Base-by-base conservation (phyloP, 2,329 filamentous ascomycete genomes). In the Ampelomyces quisqualis region DNA sequence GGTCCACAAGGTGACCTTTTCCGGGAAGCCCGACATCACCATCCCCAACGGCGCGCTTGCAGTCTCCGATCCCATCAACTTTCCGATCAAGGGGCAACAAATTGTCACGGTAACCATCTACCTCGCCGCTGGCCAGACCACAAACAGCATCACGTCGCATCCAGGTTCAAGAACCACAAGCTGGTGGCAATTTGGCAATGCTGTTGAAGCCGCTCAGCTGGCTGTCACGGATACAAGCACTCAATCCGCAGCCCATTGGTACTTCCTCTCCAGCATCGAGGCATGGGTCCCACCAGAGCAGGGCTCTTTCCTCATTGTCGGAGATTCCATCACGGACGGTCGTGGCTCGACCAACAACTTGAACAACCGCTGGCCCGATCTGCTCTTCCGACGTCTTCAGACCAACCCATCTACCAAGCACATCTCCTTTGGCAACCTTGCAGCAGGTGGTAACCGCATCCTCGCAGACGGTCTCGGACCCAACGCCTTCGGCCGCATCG, bases 271-370 rank as follows among this genome's bases (percentile, higher is more conserved):
- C 30, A 73, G 73, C 1, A 60, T 85, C 3, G 79, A 84, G 58
- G 79, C 73, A 8, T 76, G 71, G 65, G 62, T 73, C 0, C 73
- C 77, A 0, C 60, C 48, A 3, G 45, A 72, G 22, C 57, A 70
- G 7, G 58, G 73, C 38, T 70, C 74, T 3, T 65, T 83, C 30
- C 66, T 77, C 10, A 72, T 84, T 34, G 69, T 89, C 34, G 77
- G 80, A 1, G 77, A 89, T 63, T 81, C 77, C 56, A 82, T 85
- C 56, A 84, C 80, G 5, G 82, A 85, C 55, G 82, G 82, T 3
- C 71, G 80, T 24, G 79, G 79, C 29, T 80, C 48, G 6, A 43
- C 44, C 17, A 43, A 44, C 30, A 44, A 51, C 34, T 37, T 43
- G 17, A 51, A 49, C 34, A 51, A 51, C 23, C 42, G 47, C 58